These are phyloP conservation scores for Schoenoplectus tabernaemontani DNA, from an alignment of 202 grass and related monocot species.

Conservation along the genomic window DNA sequence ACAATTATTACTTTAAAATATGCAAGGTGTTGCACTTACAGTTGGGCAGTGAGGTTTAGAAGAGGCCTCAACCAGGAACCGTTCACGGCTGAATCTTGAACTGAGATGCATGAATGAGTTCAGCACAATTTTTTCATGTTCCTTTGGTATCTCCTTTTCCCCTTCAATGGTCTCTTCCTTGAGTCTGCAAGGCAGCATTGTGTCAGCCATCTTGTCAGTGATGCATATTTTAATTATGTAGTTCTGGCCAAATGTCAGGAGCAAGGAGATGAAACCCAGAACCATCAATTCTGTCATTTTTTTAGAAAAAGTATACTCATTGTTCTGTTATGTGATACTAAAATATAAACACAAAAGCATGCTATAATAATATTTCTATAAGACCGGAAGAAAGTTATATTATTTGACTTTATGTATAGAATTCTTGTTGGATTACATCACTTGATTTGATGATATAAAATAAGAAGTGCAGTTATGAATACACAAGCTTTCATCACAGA, in stretches of 20 bases:
- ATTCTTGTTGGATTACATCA: background rate
- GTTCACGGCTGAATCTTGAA: background rate
- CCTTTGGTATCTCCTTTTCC: constrained; percentile 9
- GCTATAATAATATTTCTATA: too few species aligned
- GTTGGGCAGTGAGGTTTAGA: background rate
- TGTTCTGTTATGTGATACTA: background rate
- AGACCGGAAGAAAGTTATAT: background rate
- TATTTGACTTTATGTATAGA: background rate
- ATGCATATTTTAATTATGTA: constrained; percentile 81
- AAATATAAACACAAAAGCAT: background rate
- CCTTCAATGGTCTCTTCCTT: constrained; percentile 3
- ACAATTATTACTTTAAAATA: background rate
- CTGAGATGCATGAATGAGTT: constrained; percentile 31
- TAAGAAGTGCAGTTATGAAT: too few species aligned
- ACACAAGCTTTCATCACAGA: background rate
- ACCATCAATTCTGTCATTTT: constrained; percentile 55
- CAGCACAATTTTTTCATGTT: background rate
- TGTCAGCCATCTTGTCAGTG: constrained; percentile 46
- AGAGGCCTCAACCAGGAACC: constrained; percentile 12
- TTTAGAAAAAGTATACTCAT: background rate
- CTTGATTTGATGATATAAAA: background rate
- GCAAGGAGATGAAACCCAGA: constrained; percentile 84
- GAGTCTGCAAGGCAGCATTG: constrained; percentile 59
- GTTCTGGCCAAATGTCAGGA: constrained; percentile 75
- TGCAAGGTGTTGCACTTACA: background rate